A percentile compares a stretch with the other conserved stretches of the same genome.
These are phyloP conservation scores for Xylariales sp. DNA, from an alignment of 2,329 filamentous ascomycete species.

Conservation along the genomic window DNA sequence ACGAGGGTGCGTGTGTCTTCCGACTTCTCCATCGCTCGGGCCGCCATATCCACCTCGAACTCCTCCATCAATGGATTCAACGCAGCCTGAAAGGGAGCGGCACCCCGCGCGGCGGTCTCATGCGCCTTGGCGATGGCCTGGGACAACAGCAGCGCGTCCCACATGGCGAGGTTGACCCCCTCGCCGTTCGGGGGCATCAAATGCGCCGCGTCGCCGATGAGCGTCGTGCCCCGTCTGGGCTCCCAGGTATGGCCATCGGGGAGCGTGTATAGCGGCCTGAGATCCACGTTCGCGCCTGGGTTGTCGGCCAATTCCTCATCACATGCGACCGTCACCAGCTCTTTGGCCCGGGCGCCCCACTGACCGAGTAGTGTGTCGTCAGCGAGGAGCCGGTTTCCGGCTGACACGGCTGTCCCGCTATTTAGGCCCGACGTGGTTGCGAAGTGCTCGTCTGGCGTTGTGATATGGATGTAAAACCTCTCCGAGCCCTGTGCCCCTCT, in stretches of 20 bases:
- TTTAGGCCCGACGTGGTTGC: slow-evolving; percentile 10
- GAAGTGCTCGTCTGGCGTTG: slow-evolving; percentile 20
- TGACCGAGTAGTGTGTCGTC: not conserved
- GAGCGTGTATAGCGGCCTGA: slow-evolving; percentile 18
- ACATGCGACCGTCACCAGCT: slow-evolving; percentile 3
- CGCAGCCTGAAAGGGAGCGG: not conserved
- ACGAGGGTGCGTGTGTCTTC: not conserved
- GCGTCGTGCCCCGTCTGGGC: slow-evolving; percentile 34
- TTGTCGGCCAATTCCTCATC: slow-evolving; percentile 3
- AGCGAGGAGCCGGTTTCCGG: slow-evolving; percentile 3
- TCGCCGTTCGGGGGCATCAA: slow-evolving; percentile 44
- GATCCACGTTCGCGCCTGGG: not conserved
- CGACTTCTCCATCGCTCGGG: not conserved
- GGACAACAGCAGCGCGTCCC: slow-evolving; percentile 37
- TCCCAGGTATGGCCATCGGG: slow-evolving; percentile 19
- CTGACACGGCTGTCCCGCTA: not conserved
- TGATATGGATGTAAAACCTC: slow-evolving; percentile 25
- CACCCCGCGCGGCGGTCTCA: not conserved
- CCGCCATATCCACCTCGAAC: not conserved
- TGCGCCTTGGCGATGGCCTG: not conserved
- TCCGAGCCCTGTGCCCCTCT: slow-evolving; percentile 13
- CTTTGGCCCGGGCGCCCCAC: not conserved
- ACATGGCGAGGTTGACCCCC: slow-evolving; percentile 45
- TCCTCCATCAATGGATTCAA: not conserved
- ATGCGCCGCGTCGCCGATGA: slow-evolving; percentile 49